Conservation (phyloP, 2,329 filamentous ascomycete species). For the Arthrobotrys iridis region DNA sequence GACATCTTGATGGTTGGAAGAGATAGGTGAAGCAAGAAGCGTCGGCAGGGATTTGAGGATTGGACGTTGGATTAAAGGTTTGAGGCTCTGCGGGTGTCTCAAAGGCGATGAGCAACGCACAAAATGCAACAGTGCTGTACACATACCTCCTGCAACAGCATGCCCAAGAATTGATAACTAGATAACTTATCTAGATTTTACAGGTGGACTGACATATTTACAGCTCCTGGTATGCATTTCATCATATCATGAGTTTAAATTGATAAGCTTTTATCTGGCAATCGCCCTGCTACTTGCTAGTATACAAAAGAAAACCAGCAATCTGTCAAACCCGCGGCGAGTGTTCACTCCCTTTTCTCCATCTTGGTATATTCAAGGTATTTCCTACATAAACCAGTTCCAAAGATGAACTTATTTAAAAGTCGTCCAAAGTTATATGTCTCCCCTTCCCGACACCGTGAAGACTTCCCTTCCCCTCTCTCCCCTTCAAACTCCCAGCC, state of each 20-base stretch:
- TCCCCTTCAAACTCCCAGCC: not conserved
- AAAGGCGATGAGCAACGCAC: not conserved
- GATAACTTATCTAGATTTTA: too few species aligned
- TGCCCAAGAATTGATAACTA: too few species aligned
- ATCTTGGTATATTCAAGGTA: too few species aligned
- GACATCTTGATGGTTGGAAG: constrained; percentile 14
- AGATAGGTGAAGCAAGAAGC: not conserved
- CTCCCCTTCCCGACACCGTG: not conserved
- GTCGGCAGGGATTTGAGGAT: not conserved
- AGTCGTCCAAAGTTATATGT: not conserved
- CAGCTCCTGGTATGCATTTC: too few species aligned
- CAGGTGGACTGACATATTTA: too few species aligned
- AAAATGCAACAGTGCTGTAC: not conserved
- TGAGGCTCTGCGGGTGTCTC: not conserved
- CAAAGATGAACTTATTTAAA: not conserved
- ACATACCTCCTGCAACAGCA: too few species aligned
- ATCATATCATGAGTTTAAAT: too few species aligned
- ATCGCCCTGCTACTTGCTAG: too few species aligned
- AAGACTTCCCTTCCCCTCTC: not conserved
- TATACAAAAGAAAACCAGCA: too few species aligned
- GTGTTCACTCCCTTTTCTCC: too few species aligned
- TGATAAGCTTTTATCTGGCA: too few species aligned
- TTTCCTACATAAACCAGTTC: not conserved
- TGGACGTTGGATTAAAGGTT: constrained; percentile 1
- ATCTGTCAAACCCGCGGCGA: too few species aligned